Evolutionary conservation across 139 green algal species (phyloP).

Genomic region (Closterium sp.): DNA sequence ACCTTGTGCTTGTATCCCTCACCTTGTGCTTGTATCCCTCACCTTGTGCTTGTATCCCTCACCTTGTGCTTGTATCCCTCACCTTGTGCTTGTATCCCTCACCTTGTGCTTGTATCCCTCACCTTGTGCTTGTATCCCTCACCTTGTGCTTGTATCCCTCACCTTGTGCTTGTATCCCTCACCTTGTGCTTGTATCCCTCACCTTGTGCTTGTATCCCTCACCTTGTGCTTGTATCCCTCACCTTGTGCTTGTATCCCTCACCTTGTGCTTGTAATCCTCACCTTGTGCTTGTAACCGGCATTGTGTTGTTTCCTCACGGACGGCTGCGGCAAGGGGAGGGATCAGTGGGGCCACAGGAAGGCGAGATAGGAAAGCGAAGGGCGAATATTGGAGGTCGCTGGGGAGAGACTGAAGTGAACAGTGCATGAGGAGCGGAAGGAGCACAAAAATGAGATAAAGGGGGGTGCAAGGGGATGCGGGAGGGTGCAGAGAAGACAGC

Average conservation of each 20-base stretch:
- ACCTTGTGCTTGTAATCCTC: not conserved
- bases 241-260: not conserved
- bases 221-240: not conserved
- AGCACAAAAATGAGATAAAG: too few species aligned
- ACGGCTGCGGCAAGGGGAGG: slow-evolving; percentile 59
- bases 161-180: slow-evolving; percentile 3
- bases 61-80: too few species aligned
- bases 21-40: too few species aligned
- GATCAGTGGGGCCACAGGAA: not conserved
- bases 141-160: slow-evolving; percentile 95
- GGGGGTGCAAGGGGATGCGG: not conserved
- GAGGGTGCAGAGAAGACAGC: not conserved
- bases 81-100: too few species aligned
- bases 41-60: too few species aligned
- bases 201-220: not conserved
- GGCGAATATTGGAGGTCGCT: too few species aligned
- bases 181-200: not conserved
- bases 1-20: too few species aligned
- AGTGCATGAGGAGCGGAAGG: too few species aligned
- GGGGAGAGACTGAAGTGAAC: too few species aligned
- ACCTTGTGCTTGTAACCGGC: slow-evolving; percentile 95
- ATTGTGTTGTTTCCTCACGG: slow-evolving; percentile 95
- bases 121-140: slow-evolving; percentile 88
- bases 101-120: slow-evolving; percentile 52
- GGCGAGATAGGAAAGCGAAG: too few species aligned